A percentile compares a stretch with the other conserved stretches of the same genome.
These are phyloP conservation scores for Agaricus sinodeliciosus DNA, from an alignment of 768 basidiomycete genomes.

Conservation along the genomic window DNA sequence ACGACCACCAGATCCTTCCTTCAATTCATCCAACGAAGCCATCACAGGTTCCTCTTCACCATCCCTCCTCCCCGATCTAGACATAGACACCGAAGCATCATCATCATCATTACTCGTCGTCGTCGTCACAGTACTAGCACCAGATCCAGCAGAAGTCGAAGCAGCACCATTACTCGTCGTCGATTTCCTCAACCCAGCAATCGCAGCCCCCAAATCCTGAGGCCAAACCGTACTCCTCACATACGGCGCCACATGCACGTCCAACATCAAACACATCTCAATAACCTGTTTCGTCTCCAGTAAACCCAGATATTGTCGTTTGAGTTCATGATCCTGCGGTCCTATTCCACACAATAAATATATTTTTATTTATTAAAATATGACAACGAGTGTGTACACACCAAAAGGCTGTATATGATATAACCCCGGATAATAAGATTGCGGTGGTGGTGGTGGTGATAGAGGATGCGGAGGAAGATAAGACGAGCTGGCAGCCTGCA, in stretches of 20 bases:
- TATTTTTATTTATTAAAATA: conserved; percentile 13
- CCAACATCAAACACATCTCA: conserved; percentile 70
- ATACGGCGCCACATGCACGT: conserved; percentile 60
- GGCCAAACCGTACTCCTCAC: conserved; percentile 70
- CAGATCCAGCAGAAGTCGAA: too few species aligned
- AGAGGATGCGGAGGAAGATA: conserved; percentile 19
- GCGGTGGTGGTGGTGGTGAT: conserved; percentile 18
- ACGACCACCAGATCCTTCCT: neutral
- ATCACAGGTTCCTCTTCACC: conserved; percentile 1
- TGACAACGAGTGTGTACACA: conserved; percentile 14
- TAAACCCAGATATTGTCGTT: conserved; percentile 63
- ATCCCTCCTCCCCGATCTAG: too few species aligned
- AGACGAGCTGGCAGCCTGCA: conserved; percentile 44
- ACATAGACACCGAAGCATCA: too few species aligned
- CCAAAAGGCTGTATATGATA: conserved; percentile 28
- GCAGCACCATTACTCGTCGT: conserved; percentile 3
- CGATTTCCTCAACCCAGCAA: conserved; percentile 42
- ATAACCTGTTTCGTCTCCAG: conserved; percentile 68
- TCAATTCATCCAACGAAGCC: conserved; percentile 2
- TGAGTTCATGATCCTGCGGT: conserved; percentile 52
- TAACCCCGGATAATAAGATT: conserved; percentile 28
- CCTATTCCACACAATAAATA: conserved; percentile 6
- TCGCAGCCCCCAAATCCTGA: conserved; percentile 56
- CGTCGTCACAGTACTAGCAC: conserved; percentile 2
- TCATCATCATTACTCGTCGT: conserved; percentile 11